Evolutionary conservation across 345 rosid genomes (phyloP).

Genomic region (Arabidopsis arenosa): DNA sequence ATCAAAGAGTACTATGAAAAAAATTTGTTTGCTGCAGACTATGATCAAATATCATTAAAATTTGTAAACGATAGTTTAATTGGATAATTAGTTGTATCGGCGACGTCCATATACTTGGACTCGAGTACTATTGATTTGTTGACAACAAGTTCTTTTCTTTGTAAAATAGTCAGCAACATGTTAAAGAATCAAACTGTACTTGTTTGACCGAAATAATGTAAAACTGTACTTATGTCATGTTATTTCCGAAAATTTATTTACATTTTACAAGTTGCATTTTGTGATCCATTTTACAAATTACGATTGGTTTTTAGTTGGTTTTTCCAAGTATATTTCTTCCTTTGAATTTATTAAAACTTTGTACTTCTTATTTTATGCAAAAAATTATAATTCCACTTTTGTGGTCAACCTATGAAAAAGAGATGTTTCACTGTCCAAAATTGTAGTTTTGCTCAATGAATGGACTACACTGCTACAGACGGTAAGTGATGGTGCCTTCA

Average conservation of each 20-base stretch:
- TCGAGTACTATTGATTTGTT: conserved; percentile 37
- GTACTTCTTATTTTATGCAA: neutral
- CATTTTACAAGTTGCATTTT: conserved; percentile 39
- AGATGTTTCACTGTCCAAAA: conserved; percentile 13
- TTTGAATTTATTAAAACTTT: neutral
- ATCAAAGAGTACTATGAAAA: neutral
- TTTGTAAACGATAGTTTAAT: neutral
- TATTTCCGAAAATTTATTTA: conserved; percentile 9
- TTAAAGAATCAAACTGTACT: conserved; percentile 14
- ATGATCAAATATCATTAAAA: neutral
- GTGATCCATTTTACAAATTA: neutral
- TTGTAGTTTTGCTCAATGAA: conserved; percentile 7
- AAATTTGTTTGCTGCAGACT: neutral
- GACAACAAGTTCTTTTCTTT: conserved; percentile 12
- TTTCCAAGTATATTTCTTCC: conserved; percentile 5
- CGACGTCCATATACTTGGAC: conserved; percentile 5
- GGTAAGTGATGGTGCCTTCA: conserved; percentile 3
- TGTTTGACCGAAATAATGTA: conserved; percentile 6
- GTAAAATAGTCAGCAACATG: conserved; percentile 16
- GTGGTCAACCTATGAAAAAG: conserved; percentile 22
- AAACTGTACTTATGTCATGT: neutral
- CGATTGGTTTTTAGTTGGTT: conserved; percentile 11
- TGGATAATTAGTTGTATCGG: neutral
- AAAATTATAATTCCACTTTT: neutral
- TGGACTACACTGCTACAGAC: conserved; percentile 10